Evolutionary conservation across 139 green algal genomes (phyloP).

Genomic region (Asterochloris sp.): DNA sequence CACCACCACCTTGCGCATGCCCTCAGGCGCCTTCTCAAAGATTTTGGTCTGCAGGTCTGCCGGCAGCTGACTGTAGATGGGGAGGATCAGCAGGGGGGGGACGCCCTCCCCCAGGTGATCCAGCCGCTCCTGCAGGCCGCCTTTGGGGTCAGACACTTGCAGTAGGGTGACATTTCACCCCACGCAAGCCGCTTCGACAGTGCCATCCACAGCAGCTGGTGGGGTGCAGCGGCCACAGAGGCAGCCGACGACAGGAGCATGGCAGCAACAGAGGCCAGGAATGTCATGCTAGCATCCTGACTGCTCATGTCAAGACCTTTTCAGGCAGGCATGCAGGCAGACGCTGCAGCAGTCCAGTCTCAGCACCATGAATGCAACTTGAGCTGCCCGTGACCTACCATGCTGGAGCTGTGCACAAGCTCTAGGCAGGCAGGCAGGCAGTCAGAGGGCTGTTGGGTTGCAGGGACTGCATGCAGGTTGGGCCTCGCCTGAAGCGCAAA

Average conservation of each 20-base stretch:
- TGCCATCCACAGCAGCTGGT: no score
- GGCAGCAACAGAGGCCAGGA: no score
- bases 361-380: neutral
- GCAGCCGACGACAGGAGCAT: no score
- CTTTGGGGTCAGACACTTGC: no score
- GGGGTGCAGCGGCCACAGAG: no score
- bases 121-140: slow-evolving; percentile 58
- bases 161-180: no score
- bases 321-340: neutral
- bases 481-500: slow-evolving; percentile 62
- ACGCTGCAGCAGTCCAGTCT: neutral
- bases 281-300: no score
- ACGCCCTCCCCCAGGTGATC: slow-evolving; percentile 69
- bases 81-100: slow-evolving; percentile 84
- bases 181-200: no score
- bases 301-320: no score
- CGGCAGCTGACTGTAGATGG: slow-evolving; percentile 95
- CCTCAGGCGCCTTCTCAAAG: slow-evolving; percentile 90
- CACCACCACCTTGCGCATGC: slow-evolving; percentile 88
- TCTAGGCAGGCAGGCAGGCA: neutral
- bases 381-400: no score
- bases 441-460: neutral
- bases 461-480: no score
- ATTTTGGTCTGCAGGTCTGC: slow-evolving; percentile 93
- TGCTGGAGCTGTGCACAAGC: neutral